A percentile compares a stretch with the other conserved stretches of the same genome.
These are phyloP conservation scores for Epichloe coenophiala DNA, from an alignment of 2,329 filamentous ascomycete genomes.

Conservation along the genomic window DNA sequence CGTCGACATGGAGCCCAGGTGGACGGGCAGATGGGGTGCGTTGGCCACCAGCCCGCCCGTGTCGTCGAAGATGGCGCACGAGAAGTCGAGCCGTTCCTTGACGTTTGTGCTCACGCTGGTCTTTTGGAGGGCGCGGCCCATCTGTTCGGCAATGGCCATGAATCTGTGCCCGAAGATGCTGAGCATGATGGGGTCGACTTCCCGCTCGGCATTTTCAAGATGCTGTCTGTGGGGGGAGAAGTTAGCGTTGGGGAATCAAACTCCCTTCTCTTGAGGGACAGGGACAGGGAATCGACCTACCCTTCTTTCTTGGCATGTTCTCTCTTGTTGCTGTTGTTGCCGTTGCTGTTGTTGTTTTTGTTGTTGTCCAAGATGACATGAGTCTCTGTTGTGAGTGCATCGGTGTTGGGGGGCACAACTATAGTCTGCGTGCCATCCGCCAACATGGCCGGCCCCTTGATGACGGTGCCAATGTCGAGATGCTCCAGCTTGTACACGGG, in stretches of 20 bases:
- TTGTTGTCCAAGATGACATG: slow-evolving; percentile 76
- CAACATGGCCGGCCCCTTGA: slow-evolving; percentile 72
- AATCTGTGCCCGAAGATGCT: slow-evolving; percentile 73
- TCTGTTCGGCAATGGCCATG: slow-evolving; percentile 78
- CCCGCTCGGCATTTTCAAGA: slow-evolving; percentile 10
- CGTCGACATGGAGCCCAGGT: slow-evolving; percentile 72
- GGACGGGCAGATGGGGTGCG: slow-evolving; percentile 67
- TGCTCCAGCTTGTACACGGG: slow-evolving; percentile 73
- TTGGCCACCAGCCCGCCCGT: slow-evolving; percentile 66
- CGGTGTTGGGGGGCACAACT: slow-evolving; percentile 68
- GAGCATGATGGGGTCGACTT: slow-evolving; percentile 62
- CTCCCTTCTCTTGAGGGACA: no score
- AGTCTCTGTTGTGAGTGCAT: slow-evolving; percentile 66
- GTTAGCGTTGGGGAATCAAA: neutral
- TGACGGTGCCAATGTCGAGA: slow-evolving; percentile 55
- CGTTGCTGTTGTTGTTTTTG: no score
- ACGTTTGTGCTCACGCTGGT: slow-evolving; percentile 72
- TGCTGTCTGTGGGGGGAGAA: slow-evolving; percentile 4
- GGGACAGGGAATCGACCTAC: slow-evolving; percentile 4
- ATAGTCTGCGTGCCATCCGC: slow-evolving; percentile 87
- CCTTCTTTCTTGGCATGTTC: slow-evolving; percentile 24
- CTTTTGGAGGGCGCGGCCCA: slow-evolving; percentile 69
- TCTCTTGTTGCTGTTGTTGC: slow-evolving; percentile 18
- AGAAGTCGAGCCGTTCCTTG: slow-evolving; percentile 72
- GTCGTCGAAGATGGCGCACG: slow-evolving; percentile 66